Base-by-base conservation (phyloP, 148 eudicot species). In the Talinum fruticosum region DNA sequence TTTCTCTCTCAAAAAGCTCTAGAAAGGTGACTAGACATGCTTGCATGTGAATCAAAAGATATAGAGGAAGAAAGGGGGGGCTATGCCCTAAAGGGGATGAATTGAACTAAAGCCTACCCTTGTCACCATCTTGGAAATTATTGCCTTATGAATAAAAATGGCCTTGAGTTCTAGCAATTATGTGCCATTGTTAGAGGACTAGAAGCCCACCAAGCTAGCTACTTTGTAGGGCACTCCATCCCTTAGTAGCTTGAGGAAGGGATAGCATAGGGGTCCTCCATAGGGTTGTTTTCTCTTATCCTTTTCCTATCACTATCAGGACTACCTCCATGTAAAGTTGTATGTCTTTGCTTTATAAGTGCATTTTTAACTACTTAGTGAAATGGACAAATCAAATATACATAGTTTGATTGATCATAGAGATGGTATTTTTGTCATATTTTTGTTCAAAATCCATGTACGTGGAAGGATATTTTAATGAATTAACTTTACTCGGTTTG, bases 21-120 rank as follows among this genome's bases (percentile, higher is more conserved):
- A 69, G 45, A 69, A n/a, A 37, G 15, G 28, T 69, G 49, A 65
- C 62, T 13, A 26, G 54, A 38, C 62, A n/a, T 53, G 53, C 53
- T 57, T 23, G 68, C 54, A 54, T 78, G 80, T 71, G 69, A 70
- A 53, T 77, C 51, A 77, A 21, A 53, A 77, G 69, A 57, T 66
- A 18, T n/a, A n/a, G n/a, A n/a, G n/a, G n/a, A n/a, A n/a, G 13
- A 37, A 59, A 49, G 38, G 6, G 38, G 72, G 79, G 29, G 3
- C 23, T 28, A 36, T 30, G 13, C 12, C 30, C 12, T 24, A 4
- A 8, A 18, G 34, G 21, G 18, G 33, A 8, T 34, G 29, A 16
- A 29, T 77, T 69, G 69, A 78, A 70, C 30, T 78, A 5, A 28
- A 26, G 23, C 38, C 41, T 19, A 26, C 59, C 44, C n/a, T 54